Conservation (phyloP, 2,329 filamentous ascomycete species). For the Aspergillus melleus region DNA sequence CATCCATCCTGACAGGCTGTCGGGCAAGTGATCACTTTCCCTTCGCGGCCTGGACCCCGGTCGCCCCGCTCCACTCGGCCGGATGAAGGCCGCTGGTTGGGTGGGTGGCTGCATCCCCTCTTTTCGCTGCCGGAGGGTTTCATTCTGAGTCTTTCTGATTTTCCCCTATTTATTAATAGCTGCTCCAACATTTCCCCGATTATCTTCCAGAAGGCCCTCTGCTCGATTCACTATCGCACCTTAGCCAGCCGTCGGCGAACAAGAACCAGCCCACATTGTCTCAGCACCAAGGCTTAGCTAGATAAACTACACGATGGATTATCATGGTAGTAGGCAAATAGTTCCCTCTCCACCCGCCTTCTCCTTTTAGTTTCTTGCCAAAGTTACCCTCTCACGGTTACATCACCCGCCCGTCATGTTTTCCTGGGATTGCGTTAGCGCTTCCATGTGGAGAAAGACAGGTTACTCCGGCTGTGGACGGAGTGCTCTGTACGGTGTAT, state of each 20-base stretch:
- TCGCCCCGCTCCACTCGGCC: not conserved
- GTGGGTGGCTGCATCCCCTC: not conserved
- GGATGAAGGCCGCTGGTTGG: not conserved
- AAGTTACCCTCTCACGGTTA: too few species aligned
- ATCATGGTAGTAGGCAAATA: not conserved
- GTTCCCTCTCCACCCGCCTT: not conserved
- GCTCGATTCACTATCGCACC: too few species aligned
- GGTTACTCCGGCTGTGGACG: too few species aligned
- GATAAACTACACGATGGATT: not conserved
- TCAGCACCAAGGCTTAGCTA: not conserved
- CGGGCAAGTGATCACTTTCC: not conserved
- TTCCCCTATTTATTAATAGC: not conserved
- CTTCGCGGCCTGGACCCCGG: not conserved
- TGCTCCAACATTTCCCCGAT: too few species aligned
- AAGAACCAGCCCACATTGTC: not conserved
- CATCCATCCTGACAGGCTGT: not conserved
- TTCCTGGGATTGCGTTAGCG: too few species aligned
- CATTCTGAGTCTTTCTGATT: not conserved
- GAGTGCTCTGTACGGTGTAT: too few species aligned
- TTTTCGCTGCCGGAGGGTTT: not conserved
- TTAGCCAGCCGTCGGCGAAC: not conserved
- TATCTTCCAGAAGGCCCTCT: not conserved
- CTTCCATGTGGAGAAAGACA: too few species aligned
- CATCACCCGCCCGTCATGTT: too few species aligned
- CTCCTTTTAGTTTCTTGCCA: not conserved